These are phyloP conservation scores for Ustilago tritici DNA, from an alignment of 1,284 basidiomycete species.

Conservation along the genomic window DNA sequence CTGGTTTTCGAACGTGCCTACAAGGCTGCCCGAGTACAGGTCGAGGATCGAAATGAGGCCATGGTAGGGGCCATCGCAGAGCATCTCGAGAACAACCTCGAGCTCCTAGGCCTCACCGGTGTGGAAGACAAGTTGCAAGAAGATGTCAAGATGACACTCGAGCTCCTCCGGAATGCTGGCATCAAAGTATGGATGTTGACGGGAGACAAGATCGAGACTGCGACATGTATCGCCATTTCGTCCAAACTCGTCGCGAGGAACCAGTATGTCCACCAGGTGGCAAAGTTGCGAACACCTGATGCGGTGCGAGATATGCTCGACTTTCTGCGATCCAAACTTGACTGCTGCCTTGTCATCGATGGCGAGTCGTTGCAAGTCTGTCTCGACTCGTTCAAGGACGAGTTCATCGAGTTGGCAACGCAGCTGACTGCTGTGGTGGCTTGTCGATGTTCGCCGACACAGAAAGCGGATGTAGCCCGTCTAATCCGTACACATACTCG, in stretches of 20 bases:
- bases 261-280: conserved; percentile 96
- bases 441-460: conserved; percentile 96
- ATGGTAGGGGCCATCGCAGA: conserved; percentile 81
- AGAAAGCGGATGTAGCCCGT: conserved; percentile 96
- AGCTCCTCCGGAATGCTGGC: conserved; percentile 92
- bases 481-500: conserved; percentile 89
- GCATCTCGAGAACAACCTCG: conserved; percentile 87
- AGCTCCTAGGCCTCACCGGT: conserved; percentile 91
- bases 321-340: conserved; percentile 91
- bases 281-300: conserved; percentile 86
- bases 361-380: conserved; percentile 97
- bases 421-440: conserved; percentile 96
- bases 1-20: conserved; percentile 81
- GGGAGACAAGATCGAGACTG: conserved; percentile 99
- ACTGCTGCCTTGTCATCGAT: conserved; percentile 98
- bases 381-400: conserved; percentile 86
- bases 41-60: conserved; percentile 78
- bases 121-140: conserved; percentile 99
- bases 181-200: conserved; percentile 99
- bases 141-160: conserved; percentile 92
- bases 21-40: conserved; percentile 80
- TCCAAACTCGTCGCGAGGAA: conserved; percentile 94
- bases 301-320: conserved; percentile 90
- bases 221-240: conserved; percentile 96
- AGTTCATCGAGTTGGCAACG: conserved; percentile 95